Evolutionary conservation across 164 flowering plant species (phyloP).

Genomic region (Sextonia rubra): DNA sequence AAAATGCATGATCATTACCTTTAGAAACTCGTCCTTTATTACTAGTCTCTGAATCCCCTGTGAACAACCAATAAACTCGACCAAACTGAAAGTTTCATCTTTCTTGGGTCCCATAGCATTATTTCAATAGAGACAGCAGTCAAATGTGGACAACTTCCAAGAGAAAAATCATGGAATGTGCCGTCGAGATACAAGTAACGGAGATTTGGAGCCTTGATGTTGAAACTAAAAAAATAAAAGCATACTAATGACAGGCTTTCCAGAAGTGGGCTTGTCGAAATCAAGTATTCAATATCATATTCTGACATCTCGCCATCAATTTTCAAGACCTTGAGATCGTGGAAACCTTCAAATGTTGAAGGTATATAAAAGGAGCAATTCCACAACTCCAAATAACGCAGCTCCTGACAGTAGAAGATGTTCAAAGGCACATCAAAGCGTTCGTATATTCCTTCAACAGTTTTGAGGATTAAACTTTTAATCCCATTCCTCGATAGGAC

Average conservation of each 20-base stretch:
- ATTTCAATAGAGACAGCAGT: conserved; percentile 36
- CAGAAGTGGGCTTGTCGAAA: conserved; percentile 16
- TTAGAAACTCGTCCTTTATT: conserved; percentile 39
- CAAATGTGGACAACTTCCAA: conserved; percentile 29
- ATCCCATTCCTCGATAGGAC: background rate
- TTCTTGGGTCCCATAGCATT: background rate
- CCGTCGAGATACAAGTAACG: conserved; percentile 45
- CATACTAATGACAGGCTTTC: conserved; percentile 49
- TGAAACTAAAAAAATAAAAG: conserved; percentile 36
- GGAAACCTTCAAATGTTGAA: background rate
- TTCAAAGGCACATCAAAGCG: conserved; percentile 39
- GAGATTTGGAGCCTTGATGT: conserved; percentile 48
- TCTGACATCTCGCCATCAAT: background rate
- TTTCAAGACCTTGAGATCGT: background rate
- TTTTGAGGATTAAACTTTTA: conserved; percentile 2
- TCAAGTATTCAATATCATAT: background rate
- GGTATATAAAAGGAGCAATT: background rate
- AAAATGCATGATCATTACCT: conserved; percentile 23
- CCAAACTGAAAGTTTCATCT: conserved; percentile 33
- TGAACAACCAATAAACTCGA: conserved; percentile 36
- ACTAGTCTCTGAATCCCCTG: conserved; percentile 48
- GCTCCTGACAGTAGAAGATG: conserved; percentile 9
- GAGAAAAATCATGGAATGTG: conserved; percentile 34
- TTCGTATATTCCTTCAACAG: conserved; percentile 38
- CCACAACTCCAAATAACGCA: background rate